Conservation (phyloP, 208 protist genomes). For the Blastocrithidia nonstop region DNA sequence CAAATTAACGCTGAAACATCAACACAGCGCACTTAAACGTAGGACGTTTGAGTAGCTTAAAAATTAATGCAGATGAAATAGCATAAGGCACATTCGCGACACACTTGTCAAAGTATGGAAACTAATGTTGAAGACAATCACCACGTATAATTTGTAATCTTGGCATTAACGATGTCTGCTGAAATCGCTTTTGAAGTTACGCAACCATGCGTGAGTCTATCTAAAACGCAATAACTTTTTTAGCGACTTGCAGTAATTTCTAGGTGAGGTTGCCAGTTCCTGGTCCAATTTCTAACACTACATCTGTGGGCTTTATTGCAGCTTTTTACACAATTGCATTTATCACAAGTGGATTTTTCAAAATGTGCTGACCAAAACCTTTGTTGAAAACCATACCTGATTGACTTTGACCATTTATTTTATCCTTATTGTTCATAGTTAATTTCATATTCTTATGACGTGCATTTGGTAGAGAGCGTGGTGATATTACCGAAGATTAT, state of each 20-base stretch:
- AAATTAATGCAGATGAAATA: slow-evolving; percentile 98
- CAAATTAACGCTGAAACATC: slow-evolving; percentile 99
- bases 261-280: slow-evolving; percentile 99
- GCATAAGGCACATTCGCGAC: slow-evolving; percentile 99
- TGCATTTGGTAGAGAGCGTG: too few relatives aligned
- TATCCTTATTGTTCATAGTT: slow-evolving; percentile 17
- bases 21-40: slow-evolving; percentile 93
- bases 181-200: slow-evolving; percentile 98
- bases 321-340: slow-evolving; percentile 96
- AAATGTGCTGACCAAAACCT: slow-evolving; percentile 96
- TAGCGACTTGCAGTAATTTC: slow-evolving; percentile 93
- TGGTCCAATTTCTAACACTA: slow-evolving; percentile 98
- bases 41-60: slow-evolving; percentile 97
- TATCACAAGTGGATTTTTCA: slow-evolving; percentile 98
- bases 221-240: slow-evolving; percentile 98
- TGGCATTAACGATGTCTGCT: slow-evolving; percentile 65
- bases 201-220: slow-evolving; percentile 98
- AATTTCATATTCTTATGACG: slow-evolving; percentile 12
- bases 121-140: slow-evolving; percentile 96
- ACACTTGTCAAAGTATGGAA: slow-evolving; percentile 99
- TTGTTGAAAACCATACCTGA: slow-evolving; percentile 93
- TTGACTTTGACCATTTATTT: slow-evolving; percentile 63
- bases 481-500: too few relatives aligned
- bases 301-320: slow-evolving; percentile 92
- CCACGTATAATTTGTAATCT: slow-evolving; percentile 97